Percentiles rank a stretch among this genome's conserved stretches.
phyloP scores from a whole-genome alignment of 345 rosid genomes.

The Arabidopsis suecica region DNA sequence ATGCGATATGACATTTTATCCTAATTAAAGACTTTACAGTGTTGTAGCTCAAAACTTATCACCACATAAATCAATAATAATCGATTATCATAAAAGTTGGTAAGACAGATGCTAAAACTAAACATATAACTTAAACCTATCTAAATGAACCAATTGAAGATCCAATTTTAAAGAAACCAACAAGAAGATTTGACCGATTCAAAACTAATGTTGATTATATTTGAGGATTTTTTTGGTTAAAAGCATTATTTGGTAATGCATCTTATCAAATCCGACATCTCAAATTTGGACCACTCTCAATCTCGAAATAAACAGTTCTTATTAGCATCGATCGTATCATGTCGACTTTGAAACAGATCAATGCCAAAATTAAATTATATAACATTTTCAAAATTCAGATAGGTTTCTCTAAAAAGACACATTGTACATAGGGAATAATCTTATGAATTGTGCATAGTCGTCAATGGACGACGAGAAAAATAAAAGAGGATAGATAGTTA shows the following conservation, averaged over 20 bases:
- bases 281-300: background rate
- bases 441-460: constrained; percentile 5
- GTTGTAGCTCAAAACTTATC: background rate
- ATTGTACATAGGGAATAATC: background rate
- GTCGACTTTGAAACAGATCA: background rate
- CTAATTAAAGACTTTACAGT: background rate
- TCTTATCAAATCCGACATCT: background rate
- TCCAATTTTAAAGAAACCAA: background rate
- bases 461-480: background rate
- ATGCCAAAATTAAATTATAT: background rate
- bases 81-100: too few species aligned
- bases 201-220: background rate
- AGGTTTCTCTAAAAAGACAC: background rate
- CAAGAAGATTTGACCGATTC: background rate
- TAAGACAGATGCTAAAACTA: too few species aligned
- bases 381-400: background rate
- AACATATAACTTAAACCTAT: too few species aligned
- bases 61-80: background rate
- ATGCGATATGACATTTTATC: background rate
- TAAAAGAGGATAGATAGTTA: background rate
- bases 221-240: background rate
- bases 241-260: background rate
- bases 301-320: background rate
- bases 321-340: background rate
- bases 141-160: background rate